phyloP scores from a whole-genome alignment of 2,329 filamentous ascomycete species.

The Fusarium oxysporum region DNA sequence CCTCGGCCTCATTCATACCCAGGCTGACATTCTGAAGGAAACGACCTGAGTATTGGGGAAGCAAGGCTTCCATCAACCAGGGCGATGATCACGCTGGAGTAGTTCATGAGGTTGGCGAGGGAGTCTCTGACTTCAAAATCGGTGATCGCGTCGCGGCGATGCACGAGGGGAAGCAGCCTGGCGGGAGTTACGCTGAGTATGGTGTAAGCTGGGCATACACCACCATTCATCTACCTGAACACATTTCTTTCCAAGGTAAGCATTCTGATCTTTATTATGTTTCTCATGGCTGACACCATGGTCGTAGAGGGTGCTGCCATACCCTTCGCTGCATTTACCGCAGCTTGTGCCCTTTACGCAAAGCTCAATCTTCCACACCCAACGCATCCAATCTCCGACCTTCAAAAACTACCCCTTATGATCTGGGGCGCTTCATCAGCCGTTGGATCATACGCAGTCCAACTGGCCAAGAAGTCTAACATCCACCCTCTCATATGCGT shows the following conservation, averaged over 20 bases:
- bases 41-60: constrained; percentile 28
- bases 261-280: accelerated
- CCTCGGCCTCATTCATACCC: accelerated
- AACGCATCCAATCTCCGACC: neutral
- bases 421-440: constrained; percentile 34
- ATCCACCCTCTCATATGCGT: constrained; percentile 32
- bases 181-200: constrained; percentile 31
- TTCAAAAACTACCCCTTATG: neutral
- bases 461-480: constrained; percentile 21
- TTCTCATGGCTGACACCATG: neutral
- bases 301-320: constrained; percentile 11
- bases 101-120: constrained; percentile 6
- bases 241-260: constrained; percentile 13
- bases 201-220: constrained; percentile 21
- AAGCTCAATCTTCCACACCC: constrained; percentile 10
- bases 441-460: constrained; percentile 22
- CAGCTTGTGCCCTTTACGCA: constrained; percentile 17
- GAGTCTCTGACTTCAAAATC: constrained; percentile 20
- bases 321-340: constrained; percentile 20
- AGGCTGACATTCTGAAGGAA: neutral
- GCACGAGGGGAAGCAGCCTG: constrained; percentile 27
- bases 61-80: constrained; percentile 9
- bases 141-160: constrained; percentile 33
- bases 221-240: constrained; percentile 16
- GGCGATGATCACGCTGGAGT: constrained; percentile 27